phyloP scores from a whole-genome alignment of 2,329 filamentous ascomycete genomes.

The Paraphoma sp. region DNA sequence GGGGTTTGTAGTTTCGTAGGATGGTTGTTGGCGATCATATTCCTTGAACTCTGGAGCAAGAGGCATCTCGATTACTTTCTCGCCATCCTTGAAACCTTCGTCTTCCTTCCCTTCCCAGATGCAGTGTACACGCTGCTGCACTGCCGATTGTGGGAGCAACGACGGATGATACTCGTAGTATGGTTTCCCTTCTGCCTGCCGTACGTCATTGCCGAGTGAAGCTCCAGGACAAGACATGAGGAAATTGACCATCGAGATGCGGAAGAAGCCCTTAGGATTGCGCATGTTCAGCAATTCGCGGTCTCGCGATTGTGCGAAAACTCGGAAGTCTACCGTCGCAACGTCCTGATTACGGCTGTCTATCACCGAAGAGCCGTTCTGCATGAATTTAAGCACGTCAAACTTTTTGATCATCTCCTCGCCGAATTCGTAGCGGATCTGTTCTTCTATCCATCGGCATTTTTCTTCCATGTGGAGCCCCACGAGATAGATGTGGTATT shows the following conservation, averaged over 20 bases:
- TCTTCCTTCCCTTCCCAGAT: conserved; percentile 29
- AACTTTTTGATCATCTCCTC: conserved; percentile 43
- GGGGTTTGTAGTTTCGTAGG: conserved; percentile 40
- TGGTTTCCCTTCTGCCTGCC: conserved; percentile 32
- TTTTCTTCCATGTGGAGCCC: conserved; percentile 56
- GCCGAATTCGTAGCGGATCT: conserved; percentile 48
- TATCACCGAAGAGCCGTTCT: conserved; percentile 48
- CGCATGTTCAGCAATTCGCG: conserved; percentile 51
- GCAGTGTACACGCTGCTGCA: conserved; percentile 37
- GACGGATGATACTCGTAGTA: conserved; percentile 53
- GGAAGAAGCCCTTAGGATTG: conserved; percentile 47
- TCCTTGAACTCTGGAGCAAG: conserved; percentile 22
- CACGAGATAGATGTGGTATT: conserved; percentile 54
- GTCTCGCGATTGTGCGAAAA: conserved; percentile 56
- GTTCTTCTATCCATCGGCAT: conserved; percentile 51
- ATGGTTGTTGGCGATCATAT: conserved; percentile 34
- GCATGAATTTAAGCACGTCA: conserved; percentile 47
- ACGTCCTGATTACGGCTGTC: conserved; percentile 54
- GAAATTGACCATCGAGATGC: conserved; percentile 50
- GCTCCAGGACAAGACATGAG: conserved; percentile 53
- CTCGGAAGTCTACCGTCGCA: conserved; percentile 58
- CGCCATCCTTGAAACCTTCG: conserved; percentile 19
- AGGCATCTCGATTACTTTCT: conserved; percentile 25
- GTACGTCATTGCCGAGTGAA: conserved; percentile 31
- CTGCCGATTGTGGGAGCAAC: conserved; percentile 35